Evolutionary conservation across 768 basidiomycete genomes (phyloP).

Genomic region (Hygrocybe punicea): DNA sequence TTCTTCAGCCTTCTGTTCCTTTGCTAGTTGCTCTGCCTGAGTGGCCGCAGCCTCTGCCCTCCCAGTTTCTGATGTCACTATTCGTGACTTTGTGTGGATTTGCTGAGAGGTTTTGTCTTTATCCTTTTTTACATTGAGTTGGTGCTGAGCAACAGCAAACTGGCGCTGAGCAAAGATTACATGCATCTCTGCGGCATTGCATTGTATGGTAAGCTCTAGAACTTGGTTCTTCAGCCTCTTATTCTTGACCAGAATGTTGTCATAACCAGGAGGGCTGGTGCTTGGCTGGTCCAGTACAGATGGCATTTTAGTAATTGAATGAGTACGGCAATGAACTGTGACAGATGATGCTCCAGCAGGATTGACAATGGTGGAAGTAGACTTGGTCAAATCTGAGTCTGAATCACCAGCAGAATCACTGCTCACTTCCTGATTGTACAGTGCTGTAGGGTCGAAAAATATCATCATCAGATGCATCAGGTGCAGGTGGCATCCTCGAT

Average conservation of each 20-base stretch:
- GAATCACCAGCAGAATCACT: no score
- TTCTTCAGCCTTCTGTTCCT: constrained; percentile 9
- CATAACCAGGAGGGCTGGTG: background rate
- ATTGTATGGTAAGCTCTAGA: background rate
- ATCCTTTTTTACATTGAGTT: background rate
- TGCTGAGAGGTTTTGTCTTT: background rate
- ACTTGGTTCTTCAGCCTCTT: background rate
- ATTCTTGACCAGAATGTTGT: background rate
- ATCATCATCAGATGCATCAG: constrained; percentile 15
- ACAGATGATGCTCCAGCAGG: background rate
- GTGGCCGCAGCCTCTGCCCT: background rate
- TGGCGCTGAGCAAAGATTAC: background rate
- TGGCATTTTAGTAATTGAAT: no score
- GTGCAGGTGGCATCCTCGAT: constrained; percentile 8
- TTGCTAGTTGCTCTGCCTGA: background rate
- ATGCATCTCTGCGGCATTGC: background rate
- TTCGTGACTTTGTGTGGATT: background rate
- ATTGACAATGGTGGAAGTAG: no score
- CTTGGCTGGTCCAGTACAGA: no score
- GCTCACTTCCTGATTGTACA: no score
- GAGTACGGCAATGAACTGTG: background rate
- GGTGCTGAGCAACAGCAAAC: background rate
- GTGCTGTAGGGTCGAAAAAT: constrained; percentile 6
- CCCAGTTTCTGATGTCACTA: background rate
- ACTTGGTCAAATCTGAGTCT: no score